Conservation (phyloP, 768 basidiomycete genomes). For the Mycena venus region DNA sequence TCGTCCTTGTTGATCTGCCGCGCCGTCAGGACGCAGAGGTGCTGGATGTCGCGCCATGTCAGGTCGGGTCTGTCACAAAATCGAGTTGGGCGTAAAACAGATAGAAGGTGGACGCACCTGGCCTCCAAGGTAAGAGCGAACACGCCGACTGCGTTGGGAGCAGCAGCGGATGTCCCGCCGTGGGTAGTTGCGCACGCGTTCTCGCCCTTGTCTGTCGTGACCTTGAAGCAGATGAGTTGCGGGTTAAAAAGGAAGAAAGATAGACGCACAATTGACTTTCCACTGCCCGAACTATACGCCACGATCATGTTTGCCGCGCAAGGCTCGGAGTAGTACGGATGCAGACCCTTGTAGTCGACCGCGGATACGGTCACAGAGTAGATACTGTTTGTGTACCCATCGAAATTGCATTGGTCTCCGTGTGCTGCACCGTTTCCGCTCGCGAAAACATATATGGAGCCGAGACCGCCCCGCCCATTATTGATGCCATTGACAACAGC, state of each 20-base stretch:
- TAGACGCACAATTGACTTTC: conserved; percentile 87
- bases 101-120: conserved; percentile 63
- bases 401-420: conserved; percentile 99
- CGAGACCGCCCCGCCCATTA: conserved; percentile 90
- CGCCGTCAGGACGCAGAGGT: conserved; percentile 72
- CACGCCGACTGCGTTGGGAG: conserved; percentile 95
- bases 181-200: conserved; percentile 85
- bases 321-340: conserved; percentile 97
- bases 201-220: conserved; percentile 94
- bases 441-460: conserved; percentile 96
- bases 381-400: conserved; percentile 98
- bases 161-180: conserved; percentile 98
- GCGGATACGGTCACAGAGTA: conserved; percentile 98
- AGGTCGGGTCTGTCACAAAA: conserved; percentile 80
- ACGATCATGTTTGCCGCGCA: conserved; percentile 98
- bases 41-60: conserved; percentile 44
- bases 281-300: conserved; percentile 95
- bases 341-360: conserved; percentile 88
- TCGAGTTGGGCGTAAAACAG: conserved; percentile 10
- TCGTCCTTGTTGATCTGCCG: conserved; percentile 76
- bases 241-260: conserved; percentile 6
- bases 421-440: conserved; percentile 94
- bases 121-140: conserved; percentile 91
- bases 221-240: conserved; percentile 60
- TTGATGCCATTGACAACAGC: conserved; percentile 95